Evolutionary conservation across 768 basidiomycete genomes (phyloP), one percentile per base, ranked within the genome.

Genomic region (Russula olivacea): DNA sequence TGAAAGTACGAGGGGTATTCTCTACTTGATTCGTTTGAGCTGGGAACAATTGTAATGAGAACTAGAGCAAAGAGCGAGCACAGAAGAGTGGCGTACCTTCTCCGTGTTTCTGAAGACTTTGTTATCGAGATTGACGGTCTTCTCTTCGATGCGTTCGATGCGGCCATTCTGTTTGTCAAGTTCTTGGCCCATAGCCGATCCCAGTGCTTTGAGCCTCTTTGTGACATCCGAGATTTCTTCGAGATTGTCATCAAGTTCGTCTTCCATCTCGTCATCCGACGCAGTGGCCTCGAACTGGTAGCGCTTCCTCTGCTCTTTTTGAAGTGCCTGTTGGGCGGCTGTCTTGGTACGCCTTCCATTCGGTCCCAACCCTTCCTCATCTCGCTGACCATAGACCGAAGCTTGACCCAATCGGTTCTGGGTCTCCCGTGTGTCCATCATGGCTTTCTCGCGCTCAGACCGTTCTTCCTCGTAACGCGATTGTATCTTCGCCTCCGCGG

Each of bases 201-300:
- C 91, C 21, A 95, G 76, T 3, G 85, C 83, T 74, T 89, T 91
- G 64, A 97, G 79, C 51, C 84, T 79, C 76, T 86, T 89, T 2
- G 90, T 84, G 56, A 88, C 83, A 55, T 85, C 86, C 40, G 83
- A 77, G 62, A 96, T 89, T 74, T 96, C 93, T 71, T 91, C 86
- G 28, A 99, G 76, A 73, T 98, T 98, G 66, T 82, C 84, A 69
- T 98, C 96, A 41, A 99, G 70, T 75, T 98, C 94, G 69, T 98
- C 89, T 76, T 99, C 96, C 1, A 96, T 68, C 74, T 95, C 93
- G 68, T 98, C 94, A 70, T 99, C 96, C 7, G 89, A 91, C 3
- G 81, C 91, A 41, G 84, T 89, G 30, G 85, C 85, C 68, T 99
- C 96, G 70, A 98, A 97, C 75, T 98, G 93, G 72, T 84, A 98